Evolutionary conservation across 2,329 filamentous ascomycete species (phyloP), one percentile per base, ranked within the genome.

Genomic region (Colletotrichum trifolii): DNA sequence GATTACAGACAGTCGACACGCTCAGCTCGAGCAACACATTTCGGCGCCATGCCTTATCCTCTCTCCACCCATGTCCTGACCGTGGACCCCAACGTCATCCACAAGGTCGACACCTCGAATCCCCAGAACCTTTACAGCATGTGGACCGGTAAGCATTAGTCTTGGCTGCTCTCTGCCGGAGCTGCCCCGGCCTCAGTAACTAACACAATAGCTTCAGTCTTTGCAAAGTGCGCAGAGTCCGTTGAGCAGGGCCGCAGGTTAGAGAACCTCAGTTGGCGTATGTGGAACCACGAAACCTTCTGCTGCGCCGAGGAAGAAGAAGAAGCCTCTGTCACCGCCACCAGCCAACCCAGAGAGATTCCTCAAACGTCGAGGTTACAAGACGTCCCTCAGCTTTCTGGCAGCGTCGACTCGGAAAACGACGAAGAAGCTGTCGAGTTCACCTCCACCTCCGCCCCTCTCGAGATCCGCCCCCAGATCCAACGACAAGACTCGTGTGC

Each of bases 101-200:
- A 96, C 83, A 93, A 96, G 77, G 93, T 98, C 74, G 94, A 98
- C 80, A 97, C 95, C 1, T 87, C 91, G 71, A 97, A 97, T 77
- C 90, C 93, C 35, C 93, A 97, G 80, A 96, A 94, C 75, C 88
- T 98, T 55, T 96, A 96, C 81, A 94, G 92, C 83, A 96, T 98
- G 88, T 97, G 94, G 94, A 95, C 93, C 77, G 93, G 94, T 97
- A 81, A 87, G 92, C 69, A 66, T 48, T 13, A 11, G n/a, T 36
- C 61, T 52, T 33, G 15, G 47, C 58, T 39, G 58, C 36, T 46
- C 40, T 7, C 42, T 17, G 35, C 35, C 55, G 56, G 65, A 56
- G 57, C 50, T 55, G 70, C 67, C 70, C 77, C 81, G 71, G 49
- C 12, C 25, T 11, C 53, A 58, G 12, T 12, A 48, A 49, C 55